These are phyloP conservation scores for Monilinia aucupariae DNA, from an alignment of 2,329 filamentous ascomycete genomes.

Conservation along the genomic window DNA sequence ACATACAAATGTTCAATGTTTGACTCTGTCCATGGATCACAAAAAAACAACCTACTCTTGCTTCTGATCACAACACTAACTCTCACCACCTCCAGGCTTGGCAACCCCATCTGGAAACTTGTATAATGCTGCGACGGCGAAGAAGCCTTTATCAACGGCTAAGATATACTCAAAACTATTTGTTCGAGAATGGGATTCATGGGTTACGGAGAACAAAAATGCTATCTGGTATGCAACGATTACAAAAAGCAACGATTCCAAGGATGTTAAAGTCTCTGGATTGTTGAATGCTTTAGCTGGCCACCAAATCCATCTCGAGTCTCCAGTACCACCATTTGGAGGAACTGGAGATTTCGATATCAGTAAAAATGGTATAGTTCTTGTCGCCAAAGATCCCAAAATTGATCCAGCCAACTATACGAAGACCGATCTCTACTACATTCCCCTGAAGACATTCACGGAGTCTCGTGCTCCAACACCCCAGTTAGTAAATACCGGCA, in stretches of 20 bases:
- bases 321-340: constrained; percentile 72
- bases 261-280: constrained; percentile 35
- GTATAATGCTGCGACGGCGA: constrained; percentile 57
- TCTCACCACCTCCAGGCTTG: constrained; percentile 40
- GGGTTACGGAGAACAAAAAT: constrained; percentile 61
- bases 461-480: constrained; percentile 47
- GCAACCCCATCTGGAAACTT: constrained; percentile 65
- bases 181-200: constrained; percentile 80
- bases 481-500: constrained; percentile 50
- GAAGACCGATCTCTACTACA: constrained; percentile 74
- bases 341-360: constrained; percentile 78
- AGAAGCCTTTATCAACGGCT: constrained; percentile 57
- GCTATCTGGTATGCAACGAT: constrained; percentile 69
- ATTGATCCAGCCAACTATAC: constrained; percentile 69
- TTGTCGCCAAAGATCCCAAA: constrained; percentile 69
- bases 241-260: constrained; percentile 31
- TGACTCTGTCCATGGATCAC: neutral
- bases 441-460: constrained; percentile 57
- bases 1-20: neutral
- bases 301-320: constrained; percentile 47
- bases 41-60: neutral
- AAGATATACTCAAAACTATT: constrained; percentile 71
- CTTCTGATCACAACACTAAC: constrained; percentile 1
- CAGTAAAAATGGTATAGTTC: constrained; percentile 58
- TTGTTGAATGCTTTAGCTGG: constrained; percentile 57